Base-by-base conservation (phyloP, 768 basidiomycete species). In the Lactarius indigo region DNA sequence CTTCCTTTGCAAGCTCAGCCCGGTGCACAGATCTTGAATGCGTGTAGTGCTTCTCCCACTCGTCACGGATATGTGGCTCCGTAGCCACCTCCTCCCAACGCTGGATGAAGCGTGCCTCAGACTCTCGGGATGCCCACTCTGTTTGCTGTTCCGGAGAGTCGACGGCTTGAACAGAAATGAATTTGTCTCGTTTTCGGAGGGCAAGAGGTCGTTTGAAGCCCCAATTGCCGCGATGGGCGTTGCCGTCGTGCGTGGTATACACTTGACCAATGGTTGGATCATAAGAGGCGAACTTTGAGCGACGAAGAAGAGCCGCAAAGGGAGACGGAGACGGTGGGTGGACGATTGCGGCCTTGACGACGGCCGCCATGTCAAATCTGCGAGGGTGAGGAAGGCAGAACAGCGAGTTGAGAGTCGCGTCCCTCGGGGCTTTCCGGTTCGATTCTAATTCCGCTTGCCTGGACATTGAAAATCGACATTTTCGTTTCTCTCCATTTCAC, bases 161-260 rank as follows among this genome's bases (percentile, higher is more conserved):
- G 74, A 90, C 85, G 1, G 85, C 79, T 59, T 81, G 79, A 31
- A 94, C 81, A 23, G 87, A 85, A 65, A 94, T 85, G 72, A 82
- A 85, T 13, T 86, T 84, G 68, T 85, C 81, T 56, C 83, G 83
- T 37, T 85, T 83, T 61, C 88, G 84, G 56, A 89, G 78, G 2
- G 90, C 80, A 28, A 94, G 84, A 28, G 91, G 89, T 0, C 92
- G 88, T 76, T 96, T 96, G 68, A 95, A 79, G 28, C 93, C 93
- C 84, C 87, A 96, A 78, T 93, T 84, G 62, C 91, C 91, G 31
- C 92, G 85, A 70, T 88, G 81, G 15, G 87, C 85, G 73, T 91
- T 82, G 52, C 88, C 88, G 26, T 84, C 82, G 56, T 84, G 83
- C 0, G 92, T 79, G 18, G 87, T 84, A 77, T 94, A 95, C 23